A percentile compares a stretch with the other conserved stretches of the same genome.
These are phyloP conservation scores for Metschnikowia noctiluminum DNA, from an alignment of 805 yeast genomes.

Conservation along the genomic window DNA sequence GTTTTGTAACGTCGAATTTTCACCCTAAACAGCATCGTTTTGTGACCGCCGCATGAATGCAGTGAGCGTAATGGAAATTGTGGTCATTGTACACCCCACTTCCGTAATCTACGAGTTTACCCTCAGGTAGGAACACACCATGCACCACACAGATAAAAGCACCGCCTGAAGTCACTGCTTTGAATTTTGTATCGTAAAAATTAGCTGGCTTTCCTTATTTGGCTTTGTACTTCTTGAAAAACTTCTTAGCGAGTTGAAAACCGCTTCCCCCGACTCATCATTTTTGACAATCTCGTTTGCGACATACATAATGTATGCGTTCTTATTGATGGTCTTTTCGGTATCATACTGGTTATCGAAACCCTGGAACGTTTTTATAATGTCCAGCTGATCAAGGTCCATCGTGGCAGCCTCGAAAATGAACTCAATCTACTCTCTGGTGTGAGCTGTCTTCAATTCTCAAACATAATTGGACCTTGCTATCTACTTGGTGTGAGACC, in stretches of 20 bases:
- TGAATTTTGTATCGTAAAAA: conserved; percentile 52
- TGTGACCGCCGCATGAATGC: conserved; percentile 79
- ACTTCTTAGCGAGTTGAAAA: conserved; percentile 39
- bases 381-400: conserved; percentile 44
- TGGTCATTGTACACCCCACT: conserved; percentile 80
- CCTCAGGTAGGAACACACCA: not conserved
- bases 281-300: conserved; percentile 48
- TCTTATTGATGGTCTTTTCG: conserved; percentile 43
- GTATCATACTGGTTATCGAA: conserved; percentile 46
- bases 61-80: conserved; percentile 85
- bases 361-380: conserved; percentile 34
- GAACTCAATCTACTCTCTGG: conserved; percentile 40
- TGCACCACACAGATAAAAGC: not conserved
- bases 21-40: conserved; percentile 59
- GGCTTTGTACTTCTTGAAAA: conserved; percentile 38
- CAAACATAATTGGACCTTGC: conserved; percentile 43
- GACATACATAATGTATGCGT: conserved; percentile 53
- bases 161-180: conserved; percentile 55
- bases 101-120: conserved; percentile 51
- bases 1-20: conserved; percentile 46
- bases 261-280: conserved; percentile 32
- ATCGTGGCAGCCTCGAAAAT: conserved; percentile 44
- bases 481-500: conserved; percentile 39
- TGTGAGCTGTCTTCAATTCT: conserved; percentile 29
- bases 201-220: conserved; percentile 49